A percentile compares a stretch with the other conserved stretches of the same genome.
Evolutionary conservation across 129 eudicot species (phyloP).

Genomic region (Pseudognaphalium luteoalbum): DNA sequence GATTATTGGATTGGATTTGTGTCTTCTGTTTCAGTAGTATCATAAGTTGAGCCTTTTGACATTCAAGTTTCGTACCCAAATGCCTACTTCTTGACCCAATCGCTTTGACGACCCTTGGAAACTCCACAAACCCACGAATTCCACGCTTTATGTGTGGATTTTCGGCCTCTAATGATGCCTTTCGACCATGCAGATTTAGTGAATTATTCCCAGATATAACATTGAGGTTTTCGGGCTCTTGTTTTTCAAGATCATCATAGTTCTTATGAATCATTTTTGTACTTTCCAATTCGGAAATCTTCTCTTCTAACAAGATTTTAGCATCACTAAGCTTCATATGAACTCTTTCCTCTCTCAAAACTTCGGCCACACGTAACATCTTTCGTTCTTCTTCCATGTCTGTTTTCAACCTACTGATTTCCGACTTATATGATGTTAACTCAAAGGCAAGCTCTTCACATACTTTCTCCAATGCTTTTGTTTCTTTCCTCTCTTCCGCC

Average conservation of each 20-base stretch:
- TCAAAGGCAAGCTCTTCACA: conserved; percentile 60
- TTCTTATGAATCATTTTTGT: conserved; percentile 15
- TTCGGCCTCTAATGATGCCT: conserved; percentile 49
- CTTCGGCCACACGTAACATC: conserved; percentile 80
- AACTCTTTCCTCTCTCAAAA: conserved; percentile 76
- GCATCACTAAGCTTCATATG: conserved; percentile 97
- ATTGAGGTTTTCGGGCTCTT: neutral
- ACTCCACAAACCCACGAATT: conserved; percentile 82
- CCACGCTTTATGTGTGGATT: conserved; percentile 85
- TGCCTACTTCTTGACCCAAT: conserved; percentile 59
- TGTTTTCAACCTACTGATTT: conserved; percentile 43
- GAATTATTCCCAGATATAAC: conserved; percentile 19
- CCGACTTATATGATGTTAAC: conserved; percentile 41
- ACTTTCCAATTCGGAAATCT: conserved; percentile 50
- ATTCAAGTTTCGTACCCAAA: conserved; percentile 60
- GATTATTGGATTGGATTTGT: conserved; percentile 45
- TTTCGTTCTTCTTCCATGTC: conserved; percentile 81
- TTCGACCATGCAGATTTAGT: conserved; percentile 28
- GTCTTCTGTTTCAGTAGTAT: conserved; percentile 61
- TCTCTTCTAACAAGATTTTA: conserved; percentile 59
- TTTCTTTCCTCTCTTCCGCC: conserved; percentile 53
- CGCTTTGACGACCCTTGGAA: conserved; percentile 66
- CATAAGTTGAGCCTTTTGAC: conserved; percentile 76
- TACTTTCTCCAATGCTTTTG: conserved; percentile 50
- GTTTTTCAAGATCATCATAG: conserved; percentile 24